Evolutionary conservation across 1,284 basidiomycete genomes (phyloP).

Genomic region (Xanthoconium separans): DNA sequence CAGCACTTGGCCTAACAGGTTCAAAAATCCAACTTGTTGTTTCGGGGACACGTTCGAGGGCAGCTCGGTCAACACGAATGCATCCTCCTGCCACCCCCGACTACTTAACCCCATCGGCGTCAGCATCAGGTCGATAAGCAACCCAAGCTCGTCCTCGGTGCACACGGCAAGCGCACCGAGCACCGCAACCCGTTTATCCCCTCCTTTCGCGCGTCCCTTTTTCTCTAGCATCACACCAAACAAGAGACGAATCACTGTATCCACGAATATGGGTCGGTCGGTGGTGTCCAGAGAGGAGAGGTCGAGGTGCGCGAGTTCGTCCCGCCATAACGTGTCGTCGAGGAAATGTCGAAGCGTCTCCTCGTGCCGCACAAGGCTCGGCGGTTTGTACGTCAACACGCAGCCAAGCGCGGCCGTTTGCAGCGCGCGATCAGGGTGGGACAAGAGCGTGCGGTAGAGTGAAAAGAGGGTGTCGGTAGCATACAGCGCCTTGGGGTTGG

Average conservation of each 20-base stretch:
- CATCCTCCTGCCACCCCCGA: conserved; percentile 22
- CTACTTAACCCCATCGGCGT: conserved; percentile 57
- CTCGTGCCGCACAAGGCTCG: conserved; percentile 64
- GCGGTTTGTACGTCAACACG: conserved; percentile 81
- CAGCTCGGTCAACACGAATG: conserved; percentile 33
- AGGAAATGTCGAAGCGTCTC: conserved; percentile 72
- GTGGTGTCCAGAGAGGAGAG: conserved; percentile 60
- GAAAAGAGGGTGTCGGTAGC: conserved; percentile 65
- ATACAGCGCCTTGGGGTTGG: conserved; percentile 86
- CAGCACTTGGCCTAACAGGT: conserved; percentile 81
- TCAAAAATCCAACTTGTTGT: conserved; percentile 83
- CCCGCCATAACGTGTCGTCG: conserved; percentile 87
- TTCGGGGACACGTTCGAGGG: conserved; percentile 49
- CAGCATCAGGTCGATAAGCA: conserved; percentile 92
- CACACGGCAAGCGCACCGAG: conserved; percentile 74
- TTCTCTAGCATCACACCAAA: conserved; percentile 91
- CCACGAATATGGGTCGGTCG: conserved; percentile 73
- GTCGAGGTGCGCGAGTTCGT: conserved; percentile 78
- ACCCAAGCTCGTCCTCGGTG: conserved; percentile 68
- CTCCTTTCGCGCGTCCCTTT: conserved; percentile 68
- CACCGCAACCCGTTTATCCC: conserved; percentile 77
- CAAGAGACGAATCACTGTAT: conserved; percentile 74
- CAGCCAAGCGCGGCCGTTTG: conserved; percentile 82
- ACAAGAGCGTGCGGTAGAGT: conserved; percentile 76
- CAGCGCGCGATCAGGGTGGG: conserved; percentile 81